Base-by-base conservation (phyloP, 2,329 filamentous ascomycete species). In the Leptographium procerum region DNA sequence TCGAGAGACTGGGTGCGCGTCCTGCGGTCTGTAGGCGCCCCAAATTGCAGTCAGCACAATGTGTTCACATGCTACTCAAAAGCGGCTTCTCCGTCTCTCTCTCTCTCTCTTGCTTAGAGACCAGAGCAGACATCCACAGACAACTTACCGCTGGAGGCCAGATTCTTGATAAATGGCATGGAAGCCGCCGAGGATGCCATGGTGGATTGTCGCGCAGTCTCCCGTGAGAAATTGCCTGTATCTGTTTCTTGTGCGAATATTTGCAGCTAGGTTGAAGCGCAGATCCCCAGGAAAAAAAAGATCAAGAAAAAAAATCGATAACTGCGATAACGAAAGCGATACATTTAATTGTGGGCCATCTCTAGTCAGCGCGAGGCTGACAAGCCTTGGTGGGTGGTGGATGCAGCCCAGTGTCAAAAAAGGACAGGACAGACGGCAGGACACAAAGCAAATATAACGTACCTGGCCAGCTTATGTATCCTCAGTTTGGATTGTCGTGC, bases 121-220 rank as follows among this genome's bases (percentile, higher is more conserved):
- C n/a, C n/a, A n/a, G n/a, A n/a, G n/a, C n/a, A n/a, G n/a, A n/a
- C n/a, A n/a, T n/a, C n/a, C 34, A 5, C 10, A 33, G 51, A 29
- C 14, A 53, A 75, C 80, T 62, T 69, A 92, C 89, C 88, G 73
- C 88, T 94, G 40, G 89, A 91, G 58, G 88, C 88, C 63, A 95
- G 83, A 69, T 91, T 86, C 71, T 85, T 88, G 63, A 95, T 86
- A 65, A 95, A 95, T 7, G 89, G 87, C 77, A 82, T 81, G 61
- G 74, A 75, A 59, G 73, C 71, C 66, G 33, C 57, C 16, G 47
- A 28, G 19, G 45, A 33, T 9, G 47, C 33, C 55, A 57, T 57
- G 13, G 33, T 52, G 22, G 16, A 19, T 40, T 16, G n/a, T 29
- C 10, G 22, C 1, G 52, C 45, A 56, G 13, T 50, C 5, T 10